A percentile compares a stretch with the other conserved stretches of the same genome.
Evolutionary conservation across 2,329 filamentous ascomycete species (phyloP).

Genomic region (Arthrobotrys musiformis): DNA sequence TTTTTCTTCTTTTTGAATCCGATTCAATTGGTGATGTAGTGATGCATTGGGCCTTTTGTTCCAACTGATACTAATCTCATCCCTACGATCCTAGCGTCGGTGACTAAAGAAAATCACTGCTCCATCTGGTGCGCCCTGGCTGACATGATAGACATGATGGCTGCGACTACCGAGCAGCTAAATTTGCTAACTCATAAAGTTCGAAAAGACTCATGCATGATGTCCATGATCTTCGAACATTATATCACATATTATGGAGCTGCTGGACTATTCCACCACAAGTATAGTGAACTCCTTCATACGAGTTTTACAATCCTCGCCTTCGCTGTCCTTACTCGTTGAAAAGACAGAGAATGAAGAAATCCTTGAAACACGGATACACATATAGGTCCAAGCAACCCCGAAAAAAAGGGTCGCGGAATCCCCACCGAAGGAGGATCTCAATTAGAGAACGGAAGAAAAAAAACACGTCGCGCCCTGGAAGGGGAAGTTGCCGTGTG

Average conservation of each 20-base stretch:
- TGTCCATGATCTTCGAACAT: slow-evolving; percentile 23
- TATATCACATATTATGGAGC: slow-evolving; percentile 29
- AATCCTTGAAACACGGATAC: neutral
- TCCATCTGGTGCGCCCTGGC: neutral
- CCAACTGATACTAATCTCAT: neutral
- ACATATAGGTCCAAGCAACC: neutral
- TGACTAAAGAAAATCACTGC: slow-evolving; percentile 16
- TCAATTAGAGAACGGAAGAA: neutral
- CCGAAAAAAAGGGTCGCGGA: neutral
- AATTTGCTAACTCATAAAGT: too few species aligned
- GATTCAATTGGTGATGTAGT: slow-evolving; percentile 4
- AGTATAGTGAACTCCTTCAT: neutral
- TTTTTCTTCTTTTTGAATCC: slow-evolving; percentile 24
- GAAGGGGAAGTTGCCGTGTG: slow-evolving; percentile 16
- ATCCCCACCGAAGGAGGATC: neutral
- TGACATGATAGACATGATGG: slow-evolving; percentile 12
- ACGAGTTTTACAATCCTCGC: neutral
- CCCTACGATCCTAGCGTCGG: neutral
- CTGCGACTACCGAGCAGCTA: slow-evolving; percentile 24
- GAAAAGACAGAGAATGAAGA: neutral
- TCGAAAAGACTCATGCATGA: slow-evolving; percentile 19
- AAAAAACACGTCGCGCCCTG: neutral
- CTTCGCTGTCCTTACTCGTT: neutral
- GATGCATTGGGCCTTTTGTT: slow-evolving; percentile 5
- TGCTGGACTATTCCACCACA: neutral